Evolutionary conservation across 164 flowering plant species (phyloP), one percentile per base, ranked within the genome.

Genomic region (Vitis labrusca): DNA sequence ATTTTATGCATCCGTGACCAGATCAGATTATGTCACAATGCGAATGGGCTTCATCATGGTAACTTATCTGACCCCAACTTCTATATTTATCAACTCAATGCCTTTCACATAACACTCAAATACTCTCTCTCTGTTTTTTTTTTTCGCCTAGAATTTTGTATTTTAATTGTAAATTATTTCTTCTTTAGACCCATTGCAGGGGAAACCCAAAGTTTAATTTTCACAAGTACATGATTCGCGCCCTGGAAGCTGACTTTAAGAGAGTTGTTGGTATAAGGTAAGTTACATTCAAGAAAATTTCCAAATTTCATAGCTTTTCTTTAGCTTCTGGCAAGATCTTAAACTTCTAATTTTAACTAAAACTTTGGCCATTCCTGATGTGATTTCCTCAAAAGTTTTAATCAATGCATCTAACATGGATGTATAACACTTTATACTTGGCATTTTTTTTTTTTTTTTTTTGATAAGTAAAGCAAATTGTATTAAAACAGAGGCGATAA

Each of bases 241-340:
- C 95, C 32, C 85, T 94, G 27, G 94, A 94, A 78, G 85, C 76
- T 76, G 99, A 95, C 80, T 95, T 95, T 59, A 94, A 80, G 83
- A 79, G 50, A 79, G 93, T 95, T 64, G 98, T 95, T 70, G 97
- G 97, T 50, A 92, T 95, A 69, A 94, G 97, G 99, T 80, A 81
- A 79, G 84, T 78, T 9, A 49, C 65, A 13, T 60, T 27, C 56
- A 8, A 32, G 32, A 50, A 12, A 19, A 2, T 32, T 53, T 5
- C 53, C 14, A 17, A 19, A 64, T 44, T 2, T 14, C 17, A 10
- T 60, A 61, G 47, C 47, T 51, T 17, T 32, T 54, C 19, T 19
- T 68, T 15, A 37, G 44, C 30, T 48, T 9, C 19, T 68, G 8
- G 44, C 51, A 12, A 48, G 1, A 44, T 17, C 53, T 3, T 3